Evolutionary conservation across 1,139 yeast species (phyloP).

Genomic region (Sugiyamaella pinicola): DNA sequence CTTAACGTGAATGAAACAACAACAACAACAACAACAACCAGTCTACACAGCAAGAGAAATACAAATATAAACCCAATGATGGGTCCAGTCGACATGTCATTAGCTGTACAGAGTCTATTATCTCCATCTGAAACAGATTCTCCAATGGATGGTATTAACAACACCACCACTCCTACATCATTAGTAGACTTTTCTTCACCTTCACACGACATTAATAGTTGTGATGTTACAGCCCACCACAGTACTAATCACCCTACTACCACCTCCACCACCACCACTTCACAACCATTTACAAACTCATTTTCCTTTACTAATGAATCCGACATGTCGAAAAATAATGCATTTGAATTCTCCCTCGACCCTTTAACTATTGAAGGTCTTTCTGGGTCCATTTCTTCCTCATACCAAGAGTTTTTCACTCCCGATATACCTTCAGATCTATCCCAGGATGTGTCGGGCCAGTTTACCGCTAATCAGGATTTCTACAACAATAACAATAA

Average conservation of each 20-base stretch:
- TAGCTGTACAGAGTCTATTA: constrained; percentile 18
- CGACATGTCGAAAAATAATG: constrained; percentile 22
- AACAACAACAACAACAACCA: constrained; percentile 1
- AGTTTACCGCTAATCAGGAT: constrained; percentile 15
- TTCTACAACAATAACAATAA: constrained; percentile 14
- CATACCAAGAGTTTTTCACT: constrained; percentile 24
- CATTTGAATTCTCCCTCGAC: constrained; percentile 38
- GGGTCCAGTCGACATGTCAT: constrained; percentile 9
- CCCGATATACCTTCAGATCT: neutral
- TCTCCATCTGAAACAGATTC: constrained; percentile 18
- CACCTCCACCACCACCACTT: neutral
- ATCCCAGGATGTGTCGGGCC: constrained; percentile 7
- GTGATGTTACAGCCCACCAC: neutral
- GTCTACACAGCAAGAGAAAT: neutral
- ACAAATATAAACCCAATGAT: neutral
- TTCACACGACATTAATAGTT: no score
- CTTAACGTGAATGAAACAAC: neutral
- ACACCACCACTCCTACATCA: neutral
- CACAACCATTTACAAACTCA: neutral
- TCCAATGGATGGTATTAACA: constrained; percentile 8
- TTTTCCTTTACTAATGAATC: constrained; percentile 4
- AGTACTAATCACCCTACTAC: neutral
- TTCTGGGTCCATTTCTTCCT: constrained; percentile 27
- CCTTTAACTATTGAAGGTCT: constrained; percentile 41
- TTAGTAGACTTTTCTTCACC: neutral